Percentiles rank a stretch among this genome's conserved stretches.
Conservation (phyloP, 345 rosid species). For the Raphanus sativus region DNA sequence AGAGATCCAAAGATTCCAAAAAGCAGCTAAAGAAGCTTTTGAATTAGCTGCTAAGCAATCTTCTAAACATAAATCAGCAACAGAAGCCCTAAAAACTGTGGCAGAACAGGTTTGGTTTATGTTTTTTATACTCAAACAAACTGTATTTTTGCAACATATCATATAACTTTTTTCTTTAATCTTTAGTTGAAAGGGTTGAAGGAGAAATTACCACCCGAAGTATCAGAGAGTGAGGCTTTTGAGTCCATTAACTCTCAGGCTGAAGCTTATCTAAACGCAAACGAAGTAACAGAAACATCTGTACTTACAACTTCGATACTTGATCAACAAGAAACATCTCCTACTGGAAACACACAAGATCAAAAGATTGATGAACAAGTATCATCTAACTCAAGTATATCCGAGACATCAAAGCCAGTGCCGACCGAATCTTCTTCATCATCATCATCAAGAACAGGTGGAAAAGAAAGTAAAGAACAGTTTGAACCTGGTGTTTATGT, state of each 20-base stretch:
- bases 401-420: conserved; percentile 31
- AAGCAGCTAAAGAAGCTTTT: conserved; percentile 50
- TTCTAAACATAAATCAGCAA: conserved; percentile 54
- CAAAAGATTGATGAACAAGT: conserved; percentile 26
- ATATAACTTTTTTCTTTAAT: conserved; percentile 1
- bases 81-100: conserved; percentile 52
- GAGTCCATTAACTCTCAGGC: conserved; percentile 54
- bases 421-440: conserved; percentile 30
- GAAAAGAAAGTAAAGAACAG: conserved; percentile 64
- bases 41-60: conserved; percentile 50
- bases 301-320: conserved; percentile 20
- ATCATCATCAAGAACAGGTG: conserved; percentile 30
- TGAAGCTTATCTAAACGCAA: conserved; percentile 46
- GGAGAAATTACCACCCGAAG: conserved; percentile 59
- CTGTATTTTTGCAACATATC: not conserved
- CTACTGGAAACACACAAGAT: conserved; percentile 33
- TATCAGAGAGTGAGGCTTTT: conserved; percentile 53
- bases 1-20: conserved; percentile 56
- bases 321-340: conserved; percentile 34
- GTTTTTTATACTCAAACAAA: not conserved
- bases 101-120: conserved; percentile 54
- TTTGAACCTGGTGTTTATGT: conserved; percentile 94
- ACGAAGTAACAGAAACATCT: conserved; percentile 31
- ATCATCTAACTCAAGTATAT: conserved; percentile 21
- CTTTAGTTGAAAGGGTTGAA: conserved; percentile 56